Evolutionary conservation across 2,329 filamentous ascomycete genomes (phyloP).

Genomic region (Pleochaeta shiraiana): DNA sequence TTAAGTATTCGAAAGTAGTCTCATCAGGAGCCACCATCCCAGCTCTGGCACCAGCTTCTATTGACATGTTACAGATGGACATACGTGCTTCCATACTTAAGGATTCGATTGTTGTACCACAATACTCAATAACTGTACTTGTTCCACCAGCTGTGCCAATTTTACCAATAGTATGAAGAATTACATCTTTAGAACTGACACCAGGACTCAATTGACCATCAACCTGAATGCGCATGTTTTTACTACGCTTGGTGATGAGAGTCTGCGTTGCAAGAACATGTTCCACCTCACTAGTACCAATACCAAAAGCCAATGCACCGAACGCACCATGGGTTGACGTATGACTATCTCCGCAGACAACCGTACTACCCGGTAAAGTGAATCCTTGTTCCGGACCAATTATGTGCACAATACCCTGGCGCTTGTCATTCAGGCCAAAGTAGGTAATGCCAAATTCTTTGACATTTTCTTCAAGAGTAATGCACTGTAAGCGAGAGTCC

Average conservation of each 20-base stretch:
- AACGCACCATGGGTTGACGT: conserved; percentile 97
- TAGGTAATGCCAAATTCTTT: conserved; percentile 93
- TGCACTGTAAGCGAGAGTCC: conserved; percentile 82
- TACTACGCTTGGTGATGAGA: conserved; percentile 81
- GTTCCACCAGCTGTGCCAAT: conserved; percentile 94
- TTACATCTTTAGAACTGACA: conserved; percentile 89
- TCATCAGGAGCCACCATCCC: conserved; percentile 96
- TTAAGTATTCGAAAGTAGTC: conserved; percentile 85
- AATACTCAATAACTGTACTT: conserved; percentile 91
- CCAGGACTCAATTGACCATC: conserved; percentile 77
- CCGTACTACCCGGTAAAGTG: conserved; percentile 87
- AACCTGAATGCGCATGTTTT: conserved; percentile 97
- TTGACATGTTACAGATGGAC: conserved; percentile 99
- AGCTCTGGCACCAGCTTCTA: conserved; percentile 84
- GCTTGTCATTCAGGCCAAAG: conserved; percentile 88
- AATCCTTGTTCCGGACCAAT: conserved; percentile 98
- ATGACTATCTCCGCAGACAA: conserved; percentile 95
- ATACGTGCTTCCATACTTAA: conserved; percentile 95
- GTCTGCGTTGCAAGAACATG: conserved; percentile 95
- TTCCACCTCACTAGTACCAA: conserved; percentile 96
- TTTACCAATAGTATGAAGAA: conserved; percentile 77
- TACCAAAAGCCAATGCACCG: conserved; percentile 84
- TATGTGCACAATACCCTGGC: conserved; percentile 95
- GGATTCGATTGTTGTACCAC: conserved; percentile 71
- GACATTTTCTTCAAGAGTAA: conserved; percentile 93